Conservation (phyloP, 805 yeast genomes). For the Myxozyma nipponensis region DNA sequence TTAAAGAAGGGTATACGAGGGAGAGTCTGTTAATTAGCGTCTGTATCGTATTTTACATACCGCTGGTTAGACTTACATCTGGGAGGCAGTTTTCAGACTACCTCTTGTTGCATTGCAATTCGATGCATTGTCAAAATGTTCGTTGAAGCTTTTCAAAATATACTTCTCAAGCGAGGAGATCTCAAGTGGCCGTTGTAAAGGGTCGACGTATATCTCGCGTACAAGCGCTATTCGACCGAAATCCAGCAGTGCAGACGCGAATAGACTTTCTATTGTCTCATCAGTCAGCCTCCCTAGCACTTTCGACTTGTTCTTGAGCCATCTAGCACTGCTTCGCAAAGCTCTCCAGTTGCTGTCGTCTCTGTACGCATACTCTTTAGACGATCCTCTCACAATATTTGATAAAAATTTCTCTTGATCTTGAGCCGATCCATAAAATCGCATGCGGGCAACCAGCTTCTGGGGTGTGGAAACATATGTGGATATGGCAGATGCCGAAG, state of each 20-base stretch:
- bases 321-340: conserved; percentile 18
- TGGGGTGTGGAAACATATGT: conserved; percentile 20
- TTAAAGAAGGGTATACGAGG: conserved; percentile 17
- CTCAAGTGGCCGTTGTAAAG: conserved; percentile 17
- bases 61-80: conserved; percentile 17
- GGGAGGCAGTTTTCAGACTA: conserved; percentile 40
- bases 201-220: conserved; percentile 13
- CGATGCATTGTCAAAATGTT: conserved; percentile 43
- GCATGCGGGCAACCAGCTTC: conserved; percentile 10
- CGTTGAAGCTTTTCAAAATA: conserved; percentile 38
- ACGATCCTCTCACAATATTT: conserved; percentile 17
- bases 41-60: not conserved
- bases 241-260: conserved; percentile 20
- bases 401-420: conserved; percentile 21
- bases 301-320: conserved; percentile 19
- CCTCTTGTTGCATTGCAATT: conserved; percentile 43
- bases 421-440: conserved; percentile 20
- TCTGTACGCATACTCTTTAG: conserved; percentile 24
- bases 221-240: conserved; percentile 31
- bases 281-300: conserved; percentile 29
- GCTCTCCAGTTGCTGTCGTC: conserved; percentile 27
- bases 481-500: conserved; percentile 25
- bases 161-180: conserved; percentile 17
- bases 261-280: conserved; percentile 24
- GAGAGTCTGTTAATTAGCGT: conserved; percentile 21